Base-by-base conservation (phyloP, 169 alveolate genomes). In the Haemoproteus tartakovskyi region DNA sequence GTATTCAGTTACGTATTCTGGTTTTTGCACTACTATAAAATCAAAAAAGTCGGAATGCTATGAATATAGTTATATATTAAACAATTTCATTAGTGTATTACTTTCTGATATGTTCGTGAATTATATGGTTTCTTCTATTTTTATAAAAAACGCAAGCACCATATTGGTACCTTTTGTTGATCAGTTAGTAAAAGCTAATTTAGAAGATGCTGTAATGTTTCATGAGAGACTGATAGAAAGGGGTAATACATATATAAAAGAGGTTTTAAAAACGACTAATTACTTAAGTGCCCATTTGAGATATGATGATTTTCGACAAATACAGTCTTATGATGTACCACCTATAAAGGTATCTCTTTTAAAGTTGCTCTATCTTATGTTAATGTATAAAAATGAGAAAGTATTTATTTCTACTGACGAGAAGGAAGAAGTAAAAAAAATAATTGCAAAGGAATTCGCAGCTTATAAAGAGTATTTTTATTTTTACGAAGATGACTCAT, bases 191-290 rank as follows among this genome's bases (percentile, higher is more conserved):
- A 60, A 78, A 62, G 40, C 19, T 21, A 54, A 54, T 51, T 18
- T 83, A 9, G 50, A 62, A 37, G 89, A 83, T 36, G 54, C 78
- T 36, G 70, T 83, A 41, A 33, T 57, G 16, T 79, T 61, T 40
- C 46, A 41, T 57, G 50, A 67, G 12, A 8, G 33, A 26, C 56
- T 67, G 26, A 52, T 67, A 67, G 3, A 16, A 8, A 46, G 56
- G 12, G 82, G 74, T 26, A 40, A 67, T 54, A 41, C 38, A 12
- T 67, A 52, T 41, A 27, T 67, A 16, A 33, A 40, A 27, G 41
- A 67, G 18, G 43, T 26, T 18, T 54, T 67, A 30, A 54, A 54
- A 30, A 52, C 61, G 4, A 37, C 16, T 67, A 52, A 67, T 19
- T 67, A 67, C 37, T 11, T 67, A 33, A 54, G 82, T 51, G 12